Evolutionary conservation across 73 alveolate species (phyloP).

Genomic region (Blepharisma stoltei): DNA sequence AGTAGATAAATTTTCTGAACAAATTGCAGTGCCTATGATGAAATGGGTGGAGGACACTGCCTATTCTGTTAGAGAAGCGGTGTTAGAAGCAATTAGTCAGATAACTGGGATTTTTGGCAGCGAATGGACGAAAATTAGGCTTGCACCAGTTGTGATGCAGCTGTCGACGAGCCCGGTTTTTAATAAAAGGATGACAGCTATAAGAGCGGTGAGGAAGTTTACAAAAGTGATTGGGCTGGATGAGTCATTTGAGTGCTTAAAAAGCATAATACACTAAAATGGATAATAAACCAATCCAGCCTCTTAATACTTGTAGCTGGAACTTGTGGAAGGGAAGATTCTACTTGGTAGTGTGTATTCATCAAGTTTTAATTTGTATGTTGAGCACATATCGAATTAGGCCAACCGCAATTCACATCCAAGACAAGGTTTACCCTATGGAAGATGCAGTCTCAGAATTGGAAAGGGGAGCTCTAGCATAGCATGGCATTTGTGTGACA

Average conservation of each 20-base stretch:
- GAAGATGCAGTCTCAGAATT: no score
- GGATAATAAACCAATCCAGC: no score
- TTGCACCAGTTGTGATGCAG: background rate
- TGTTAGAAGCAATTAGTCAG: background rate
- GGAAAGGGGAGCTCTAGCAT: no score
- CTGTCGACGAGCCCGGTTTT: background rate
- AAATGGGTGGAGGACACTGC: constrained; percentile 15
- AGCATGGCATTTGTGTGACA: no score
- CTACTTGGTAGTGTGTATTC: no score
- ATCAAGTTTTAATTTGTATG: no score
- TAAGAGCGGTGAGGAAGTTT: constrained; percentile 4
- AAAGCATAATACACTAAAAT: no score
- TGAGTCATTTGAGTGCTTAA: constrained; percentile 4
- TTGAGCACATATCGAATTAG: no score
- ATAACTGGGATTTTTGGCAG: constrained; percentile 11
- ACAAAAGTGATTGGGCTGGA: background rate
- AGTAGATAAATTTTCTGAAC: background rate
- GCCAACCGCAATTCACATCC: no score
- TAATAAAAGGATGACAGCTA: constrained; percentile 18
- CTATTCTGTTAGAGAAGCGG: constrained; percentile 22
- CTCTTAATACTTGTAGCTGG: no score
- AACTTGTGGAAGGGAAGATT: no score
- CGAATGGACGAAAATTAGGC: background rate
- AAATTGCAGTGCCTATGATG: constrained; percentile 1
- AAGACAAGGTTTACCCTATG: no score